Base-by-base conservation (phyloP, 129 eudicot genomes). In the Lactuca sativa region DNA sequence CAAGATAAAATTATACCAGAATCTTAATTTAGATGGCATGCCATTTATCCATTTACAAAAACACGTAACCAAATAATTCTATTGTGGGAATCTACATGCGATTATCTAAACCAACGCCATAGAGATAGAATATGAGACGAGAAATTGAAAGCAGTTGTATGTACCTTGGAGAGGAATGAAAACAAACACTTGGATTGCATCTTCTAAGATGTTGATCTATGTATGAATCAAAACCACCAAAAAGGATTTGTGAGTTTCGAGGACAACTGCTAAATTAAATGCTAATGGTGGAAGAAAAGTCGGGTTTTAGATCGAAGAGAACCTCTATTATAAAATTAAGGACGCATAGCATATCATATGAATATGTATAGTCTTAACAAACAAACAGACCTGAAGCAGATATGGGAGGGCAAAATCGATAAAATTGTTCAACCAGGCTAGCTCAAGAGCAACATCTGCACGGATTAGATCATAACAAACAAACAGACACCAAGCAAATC, bases 141-240 rank as follows among this genome's bases (percentile, higher is more conserved):
- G n/a, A 66, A 47, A 56, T 47, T 57, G 31, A 6, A 25, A 48
- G 31, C 17, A 33, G 18, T 37, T 58, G 67, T 66, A n/a, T n/a
- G n/a, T n/a, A 67, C 41, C 79, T 75, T 13, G 47, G 68, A 66
- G 68, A 67, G 69, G 67, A 67, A 67, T 75, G 49, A 66, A 13
- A 66, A 44, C 67, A 59, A 74, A 75, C 67, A 58, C 44, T 57
- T 66, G 54, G 67, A 2, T 8, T 51, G 43, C 53, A 66, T 9
- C n/a, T 44, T 44, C n/a, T n/a, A n/a, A n/a, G n/a, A n/a, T 44
- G 14, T n/a, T 48, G n/a, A n/a, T n/a, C n/a, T n/a, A 6, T 37
- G n/a, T 56, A 56, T 18, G 5, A 56, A 69, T 38, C 63, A 47
- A 18, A 64, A 21, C 16, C 52, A 47, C 11, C 40, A n/a, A 17